A percentile compares a stretch with the other conserved stretches of the same genome.
Conservation (phyloP, 1,284 basidiomycete species). For the Cryptococcus sp. region DNA sequence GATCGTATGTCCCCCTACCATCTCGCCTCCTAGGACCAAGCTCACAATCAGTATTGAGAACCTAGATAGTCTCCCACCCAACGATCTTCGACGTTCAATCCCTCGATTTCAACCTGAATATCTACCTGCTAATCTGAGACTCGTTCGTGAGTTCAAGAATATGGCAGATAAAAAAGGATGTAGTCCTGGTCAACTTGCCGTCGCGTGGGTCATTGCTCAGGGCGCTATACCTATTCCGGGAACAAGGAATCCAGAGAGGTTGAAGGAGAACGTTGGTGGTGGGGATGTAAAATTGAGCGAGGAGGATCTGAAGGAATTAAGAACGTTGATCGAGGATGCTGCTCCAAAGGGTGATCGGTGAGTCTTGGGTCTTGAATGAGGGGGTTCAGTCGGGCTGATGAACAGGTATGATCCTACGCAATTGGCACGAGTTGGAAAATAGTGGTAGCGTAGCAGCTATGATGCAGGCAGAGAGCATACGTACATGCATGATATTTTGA, state of each 20-base stretch:
- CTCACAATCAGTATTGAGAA: neutral
- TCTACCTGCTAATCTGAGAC: slow-evolving; percentile 53
- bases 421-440: too few relatives aligned
- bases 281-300: slow-evolving; percentile 27
- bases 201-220: slow-evolving; percentile 54
- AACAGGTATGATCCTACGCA: too few relatives aligned
- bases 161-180: slow-evolving; percentile 53
- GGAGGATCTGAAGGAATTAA: slow-evolving; percentile 38
- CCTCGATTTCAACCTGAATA: slow-evolving; percentile 41
- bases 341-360: slow-evolving; percentile 17
- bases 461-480: too few relatives aligned
- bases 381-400: too few relatives aligned
- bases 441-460: too few relatives aligned
- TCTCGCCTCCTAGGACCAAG: neutral
- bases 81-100: neutral
- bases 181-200: slow-evolving; percentile 56
- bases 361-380: too few relatives aligned
- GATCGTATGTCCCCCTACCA: slow-evolving; percentile 17
- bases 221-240: slow-evolving; percentile 48
- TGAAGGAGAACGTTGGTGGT: slow-evolving; percentile 44
- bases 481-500: too few relatives aligned
- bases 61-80: neutral
- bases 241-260: slow-evolving; percentile 27
- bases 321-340: slow-evolving; percentile 28
- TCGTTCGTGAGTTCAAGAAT: slow-evolving; percentile 50